These are phyloP conservation scores for Silene latifolia DNA, from an alignment of 148 eudicot species.

Conservation along the genomic window DNA sequence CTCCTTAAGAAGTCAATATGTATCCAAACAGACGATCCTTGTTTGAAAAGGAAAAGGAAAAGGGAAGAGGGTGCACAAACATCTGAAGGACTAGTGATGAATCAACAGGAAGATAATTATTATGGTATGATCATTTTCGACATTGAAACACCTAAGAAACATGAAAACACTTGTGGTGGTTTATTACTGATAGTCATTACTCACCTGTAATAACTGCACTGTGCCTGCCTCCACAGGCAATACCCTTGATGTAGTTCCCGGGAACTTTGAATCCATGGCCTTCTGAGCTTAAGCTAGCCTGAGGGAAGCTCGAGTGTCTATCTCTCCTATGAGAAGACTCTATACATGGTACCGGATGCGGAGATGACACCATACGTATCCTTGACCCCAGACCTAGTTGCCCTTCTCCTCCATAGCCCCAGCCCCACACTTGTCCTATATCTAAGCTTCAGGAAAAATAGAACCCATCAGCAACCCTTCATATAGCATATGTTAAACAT, in stretches of 20 bases:
- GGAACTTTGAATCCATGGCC: constrained; percentile 65
- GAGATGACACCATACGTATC: constrained; percentile 92
- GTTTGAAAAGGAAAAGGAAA: not conserved
- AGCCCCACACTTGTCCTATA: constrained; percentile 99
- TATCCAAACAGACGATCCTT: not conserved
- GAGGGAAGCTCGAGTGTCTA: constrained; percentile 41
- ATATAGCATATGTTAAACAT: not conserved
- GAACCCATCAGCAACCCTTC: constrained; percentile 38
- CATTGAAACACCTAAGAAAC: not conserved
- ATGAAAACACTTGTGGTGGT: not conserved
- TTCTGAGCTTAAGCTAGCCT: constrained; percentile 42
- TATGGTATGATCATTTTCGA: not conserved
- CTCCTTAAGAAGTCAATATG: not conserved
- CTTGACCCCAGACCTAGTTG: constrained; percentile 93
- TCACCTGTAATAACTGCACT: constrained; percentile 94
- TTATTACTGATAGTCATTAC: not conserved
- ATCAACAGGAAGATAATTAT: not conserved
- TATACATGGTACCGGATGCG: constrained; percentile 88
- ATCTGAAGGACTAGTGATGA: not conserved
- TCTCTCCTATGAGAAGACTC: constrained; percentile 61
- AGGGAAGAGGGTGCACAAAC: not conserved
- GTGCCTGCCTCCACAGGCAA: constrained; percentile 98
- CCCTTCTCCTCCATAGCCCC: constrained; percentile 99
- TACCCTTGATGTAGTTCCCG: constrained; percentile 75
- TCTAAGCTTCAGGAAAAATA: constrained; percentile 59